phyloP scores from a whole-genome alignment of 768 basidiomycete genomes.

The Boletales sp. region DNA sequence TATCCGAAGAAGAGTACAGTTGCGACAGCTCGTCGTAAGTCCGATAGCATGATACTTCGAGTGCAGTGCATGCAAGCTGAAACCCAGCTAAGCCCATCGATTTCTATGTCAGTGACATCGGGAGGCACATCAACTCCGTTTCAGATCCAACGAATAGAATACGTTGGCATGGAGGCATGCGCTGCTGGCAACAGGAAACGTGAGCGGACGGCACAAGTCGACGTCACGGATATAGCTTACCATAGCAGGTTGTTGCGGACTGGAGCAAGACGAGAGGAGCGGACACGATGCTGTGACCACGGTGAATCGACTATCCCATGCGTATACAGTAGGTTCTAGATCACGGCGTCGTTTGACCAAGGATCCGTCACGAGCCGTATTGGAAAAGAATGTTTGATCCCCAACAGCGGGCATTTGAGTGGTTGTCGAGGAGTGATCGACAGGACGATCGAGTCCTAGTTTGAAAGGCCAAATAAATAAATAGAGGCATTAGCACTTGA shows the following conservation, averaged over 20 bases:
- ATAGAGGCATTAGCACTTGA: background rate
- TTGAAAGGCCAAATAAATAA: background rate
- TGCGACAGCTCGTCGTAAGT: too few relatives aligned
- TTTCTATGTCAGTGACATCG: too few relatives aligned
- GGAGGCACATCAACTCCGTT: too few relatives aligned
- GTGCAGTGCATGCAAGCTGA: too few relatives aligned
- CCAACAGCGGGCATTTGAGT: slow-evolving; percentile 34
- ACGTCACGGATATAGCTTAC: background rate
- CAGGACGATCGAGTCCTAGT: slow-evolving; percentile 57
- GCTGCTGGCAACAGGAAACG: background rate
- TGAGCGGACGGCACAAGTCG: background rate
- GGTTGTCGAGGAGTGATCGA: slow-evolving; percentile 41
- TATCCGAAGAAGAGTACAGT: too few relatives aligned
- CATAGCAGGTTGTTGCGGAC: background rate
- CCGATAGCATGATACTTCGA: too few relatives aligned
- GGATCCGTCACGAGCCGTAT: slow-evolving; percentile 61
- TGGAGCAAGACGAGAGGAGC: background rate
- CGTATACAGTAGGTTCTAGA: background rate
- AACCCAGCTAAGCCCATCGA: too few relatives aligned
- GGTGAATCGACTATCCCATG: background rate
- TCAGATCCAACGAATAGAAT: too few relatives aligned
- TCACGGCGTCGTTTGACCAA: slow-evolving; percentile 28
- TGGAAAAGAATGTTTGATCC: slow-evolving; percentile 43
- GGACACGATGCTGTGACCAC: background rate
- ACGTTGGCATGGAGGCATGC: background rate